Percentiles rank a stretch among this genome's conserved stretches.
phyloP scores from a whole-genome alignment of 352 stramenopile species.

The Globisporangium parvum region DNA sequence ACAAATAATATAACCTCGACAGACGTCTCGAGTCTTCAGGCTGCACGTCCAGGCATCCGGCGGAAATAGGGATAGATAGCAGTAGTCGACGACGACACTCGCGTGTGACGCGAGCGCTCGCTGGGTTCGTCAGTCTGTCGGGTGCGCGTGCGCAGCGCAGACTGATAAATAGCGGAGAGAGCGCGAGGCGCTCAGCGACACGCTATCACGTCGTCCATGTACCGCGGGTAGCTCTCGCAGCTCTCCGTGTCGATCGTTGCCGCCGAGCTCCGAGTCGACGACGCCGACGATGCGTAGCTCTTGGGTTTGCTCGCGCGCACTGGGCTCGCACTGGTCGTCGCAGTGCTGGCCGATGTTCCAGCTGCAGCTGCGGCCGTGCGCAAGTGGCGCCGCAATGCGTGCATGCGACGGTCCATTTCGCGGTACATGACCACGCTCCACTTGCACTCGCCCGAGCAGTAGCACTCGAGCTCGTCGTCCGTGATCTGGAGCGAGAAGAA shows the following conservation, averaged over 20 bases:
- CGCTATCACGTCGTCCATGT: conserved; percentile 24
- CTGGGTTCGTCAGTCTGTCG: not conserved
- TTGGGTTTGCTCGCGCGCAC: not conserved
- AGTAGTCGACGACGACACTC: too few relatives aligned
- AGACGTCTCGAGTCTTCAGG: not conserved
- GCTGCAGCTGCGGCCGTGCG: not conserved
- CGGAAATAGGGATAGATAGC: too few relatives aligned
- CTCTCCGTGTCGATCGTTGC: not conserved
- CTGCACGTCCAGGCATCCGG: too few relatives aligned
- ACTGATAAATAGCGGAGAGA: conserved; percentile 13
- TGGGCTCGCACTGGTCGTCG: not conserved
- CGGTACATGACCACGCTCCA: conserved; percentile 86
- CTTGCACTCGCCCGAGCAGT: conserved; percentile 86
- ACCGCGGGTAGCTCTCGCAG: conserved; percentile 18
- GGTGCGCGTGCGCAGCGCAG: not conserved
- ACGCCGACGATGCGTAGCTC: not conserved
- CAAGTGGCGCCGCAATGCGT: conserved; percentile 28
- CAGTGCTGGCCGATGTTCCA: not conserved
- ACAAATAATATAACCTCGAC: not conserved
- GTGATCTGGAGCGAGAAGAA: conserved; percentile 74
- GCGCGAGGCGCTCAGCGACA: conserved; percentile 18
- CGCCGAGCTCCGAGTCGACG: not conserved
- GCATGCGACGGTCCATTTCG: conserved; percentile 74
- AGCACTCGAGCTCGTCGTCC: conserved; percentile 63
- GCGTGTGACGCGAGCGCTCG: too few relatives aligned